Evolutionary conservation across 306 rosid genomes (phyloP), one percentile per base, ranked within the genome.

Genomic region (Carpinus viminea): DNA sequence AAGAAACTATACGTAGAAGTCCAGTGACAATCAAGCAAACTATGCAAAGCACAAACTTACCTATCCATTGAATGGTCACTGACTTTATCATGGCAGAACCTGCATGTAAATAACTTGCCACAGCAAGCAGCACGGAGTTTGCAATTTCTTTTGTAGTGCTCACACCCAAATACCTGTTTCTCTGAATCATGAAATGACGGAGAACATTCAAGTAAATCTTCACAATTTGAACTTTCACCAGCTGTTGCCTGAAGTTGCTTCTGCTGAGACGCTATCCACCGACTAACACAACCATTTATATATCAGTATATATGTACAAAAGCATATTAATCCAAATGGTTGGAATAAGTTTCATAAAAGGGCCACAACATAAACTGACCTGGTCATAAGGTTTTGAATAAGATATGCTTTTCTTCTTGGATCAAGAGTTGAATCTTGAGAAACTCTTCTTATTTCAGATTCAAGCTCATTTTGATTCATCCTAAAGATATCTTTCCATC

Each of bases 201-300:
- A 48, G 83, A 78, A 41, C 74, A 75, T 70, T 86, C 89, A 36
- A 57, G 75, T 71, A 80, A 75, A 73, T 86, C 86, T 79, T 86
- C 92, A 78, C 82, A 82, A 69, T 74, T 82, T 41, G 86, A 77
- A 61, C 79, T 77, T 72, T 83, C 92, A 74, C 78, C 87, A n/a
- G 76, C 77, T 64, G 72, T 54, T 52, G 70, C 85, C 79, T 88
- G 85, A 72, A 89, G 90, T 80, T 78, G 80, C 84, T 90, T 90
- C 90, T 90, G 95, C 88, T 90, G 95, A 76, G 91, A 83, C 53
- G 95, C 95, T 81, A 90, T 90, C 95, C 95, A 90, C 65, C 83
- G 81, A 81, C 82, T 76, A 70, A 41, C 74, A 73, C 74, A 68
- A 38, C 82, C 80, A 72, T 81, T 70, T 76, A 74, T 13, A 38